A percentile compares a stretch with the other conserved stretches of the same genome.
Conservation (phyloP, 2,329 filamentous ascomycete genomes). For the Fusarium marasasianum region DNA sequence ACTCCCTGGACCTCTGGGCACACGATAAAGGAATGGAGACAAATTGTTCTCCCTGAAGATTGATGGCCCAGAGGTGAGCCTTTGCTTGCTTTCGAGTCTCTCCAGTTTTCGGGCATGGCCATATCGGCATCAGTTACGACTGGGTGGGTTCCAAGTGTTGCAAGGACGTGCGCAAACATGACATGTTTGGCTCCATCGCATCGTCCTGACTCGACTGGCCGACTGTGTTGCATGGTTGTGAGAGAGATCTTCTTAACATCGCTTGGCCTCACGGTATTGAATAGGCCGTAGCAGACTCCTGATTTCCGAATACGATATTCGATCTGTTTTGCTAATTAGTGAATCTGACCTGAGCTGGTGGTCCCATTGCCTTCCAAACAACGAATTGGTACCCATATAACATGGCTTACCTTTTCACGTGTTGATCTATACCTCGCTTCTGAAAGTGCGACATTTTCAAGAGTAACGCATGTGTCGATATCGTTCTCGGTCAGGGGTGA, state of each 20-base stretch:
- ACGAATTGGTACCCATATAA: not conserved
- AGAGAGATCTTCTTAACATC: slow-evolving; percentile 59
- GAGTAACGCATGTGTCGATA: slow-evolving; percentile 65
- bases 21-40: slow-evolving; percentile 84
- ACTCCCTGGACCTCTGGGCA: slow-evolving; percentile 77
- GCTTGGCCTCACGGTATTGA: slow-evolving; percentile 68
- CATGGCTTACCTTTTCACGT: slow-evolving; percentile 60
- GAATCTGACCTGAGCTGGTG: not conserved
- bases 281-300: slow-evolving; percentile 78
- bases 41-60: slow-evolving; percentile 77
- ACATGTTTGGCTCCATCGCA: slow-evolving; percentile 55
- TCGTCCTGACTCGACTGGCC: slow-evolving; percentile 64
- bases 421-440: slow-evolving; percentile 60
- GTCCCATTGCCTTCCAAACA: not conserved
- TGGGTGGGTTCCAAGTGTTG: slow-evolving; percentile 72
- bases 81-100: slow-evolving; percentile 53
- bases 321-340: slow-evolving; percentile 35
- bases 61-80: slow-evolving; percentile 71
- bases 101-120: slow-evolving; percentile 76
- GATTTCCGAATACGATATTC: slow-evolving; percentile 47
- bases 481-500: slow-evolving; percentile 75
- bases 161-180: slow-evolving; percentile 80
- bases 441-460: slow-evolving; percentile 65
- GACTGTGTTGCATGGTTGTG: slow-evolving; percentile 59
- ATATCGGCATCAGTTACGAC: slow-evolving; percentile 81